A percentile compares a stretch with the other conserved stretches of the same genome.
These are phyloP conservation scores for Aureobasidium sp. DNA, from an alignment of 2,329 filamentous ascomycete species.

Conservation along the genomic window DNA sequence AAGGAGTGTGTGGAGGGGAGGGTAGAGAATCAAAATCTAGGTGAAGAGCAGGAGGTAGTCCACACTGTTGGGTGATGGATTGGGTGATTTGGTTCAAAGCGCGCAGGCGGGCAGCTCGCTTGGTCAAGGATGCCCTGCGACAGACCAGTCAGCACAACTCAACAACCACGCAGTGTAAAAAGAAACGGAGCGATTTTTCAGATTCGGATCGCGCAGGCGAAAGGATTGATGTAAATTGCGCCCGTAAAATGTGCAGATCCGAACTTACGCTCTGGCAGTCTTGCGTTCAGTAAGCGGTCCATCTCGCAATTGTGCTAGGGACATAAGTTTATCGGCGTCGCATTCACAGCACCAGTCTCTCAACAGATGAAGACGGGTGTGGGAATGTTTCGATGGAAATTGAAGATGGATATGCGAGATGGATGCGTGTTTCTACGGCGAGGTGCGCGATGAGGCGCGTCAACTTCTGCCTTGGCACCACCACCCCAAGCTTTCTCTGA, in stretches of 20 bases:
- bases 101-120: conserved; percentile 84
- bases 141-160: conserved; percentile 26
- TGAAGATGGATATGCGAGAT: conserved; percentile 5
- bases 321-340: conserved; percentile 38
- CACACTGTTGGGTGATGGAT: conserved; percentile 36
- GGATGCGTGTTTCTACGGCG: conserved; percentile 1
- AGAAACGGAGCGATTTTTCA: conserved; percentile 32
- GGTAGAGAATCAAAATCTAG: conserved; percentile 43
- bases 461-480: background rate
- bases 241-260: conserved; percentile 22
- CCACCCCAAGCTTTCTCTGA: background rate
- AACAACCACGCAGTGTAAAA: conserved; percentile 31
- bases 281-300: conserved; percentile 32
- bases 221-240: conserved; percentile 24
- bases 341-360: conserved; percentile 41
- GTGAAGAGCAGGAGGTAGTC: conserved; percentile 30
- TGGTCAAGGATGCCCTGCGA: conserved; percentile 50
- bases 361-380: conserved; percentile 19
- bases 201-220: conserved; percentile 29
- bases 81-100: conserved; percentile 77
- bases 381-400: conserved; percentile 3
- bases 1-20: conserved; percentile 33
- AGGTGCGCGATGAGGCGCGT: background rate
- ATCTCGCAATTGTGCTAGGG: conserved; percentile 38
- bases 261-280: conserved; percentile 38